These are phyloP conservation scores for Oryza officinalis DNA, from an alignment of 176 grass and related monocot genomes.

Conservation along the genomic window DNA sequence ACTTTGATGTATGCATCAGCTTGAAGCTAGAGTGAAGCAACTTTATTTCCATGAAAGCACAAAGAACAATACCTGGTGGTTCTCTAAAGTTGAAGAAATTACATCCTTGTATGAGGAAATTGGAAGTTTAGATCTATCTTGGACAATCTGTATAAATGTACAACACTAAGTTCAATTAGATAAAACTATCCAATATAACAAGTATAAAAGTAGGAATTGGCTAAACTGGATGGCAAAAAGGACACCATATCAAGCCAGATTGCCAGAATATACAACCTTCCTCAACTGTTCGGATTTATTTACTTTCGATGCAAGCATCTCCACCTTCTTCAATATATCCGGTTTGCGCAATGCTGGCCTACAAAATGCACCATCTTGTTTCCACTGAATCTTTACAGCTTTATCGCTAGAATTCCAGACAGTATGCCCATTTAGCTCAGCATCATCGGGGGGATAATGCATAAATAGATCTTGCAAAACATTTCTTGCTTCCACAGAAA, in stretches of 20 bases:
- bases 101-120: slow-evolving; percentile 82
- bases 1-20: slow-evolving; percentile 22
- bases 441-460: slow-evolving; percentile 80
- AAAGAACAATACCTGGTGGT: slow-evolving; percentile 67
- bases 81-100: slow-evolving; percentile 80
- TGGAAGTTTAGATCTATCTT: slow-evolving; percentile 88
- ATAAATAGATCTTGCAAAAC: slow-evolving; percentile 81
- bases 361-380: slow-evolving; percentile 65
- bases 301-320: slow-evolving; percentile 67
- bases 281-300: slow-evolving; percentile 57
- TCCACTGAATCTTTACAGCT: slow-evolving; percentile 44
- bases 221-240: slow-evolving; percentile 22
- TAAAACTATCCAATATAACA: slow-evolving; percentile 25
- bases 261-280: slow-evolving; percentile 63
- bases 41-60: slow-evolving; percentile 10
- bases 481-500: slow-evolving; percentile 71
- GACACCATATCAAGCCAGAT: slow-evolving; percentile 34
- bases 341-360: slow-evolving; percentile 60
- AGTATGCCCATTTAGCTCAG: slow-evolving; percentile 53
- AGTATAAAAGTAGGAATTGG: slow-evolving; percentile 1
- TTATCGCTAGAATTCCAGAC: slow-evolving; percentile 47
- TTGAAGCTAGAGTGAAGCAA: slow-evolving; percentile 15
- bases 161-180: slow-evolving; percentile 35
- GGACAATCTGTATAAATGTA: slow-evolving; percentile 61
- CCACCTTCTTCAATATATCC: slow-evolving; percentile 68